Conservation (phyloP, 2,329 filamentous ascomycete genomes). For the Ascochyta koolunga region DNA sequence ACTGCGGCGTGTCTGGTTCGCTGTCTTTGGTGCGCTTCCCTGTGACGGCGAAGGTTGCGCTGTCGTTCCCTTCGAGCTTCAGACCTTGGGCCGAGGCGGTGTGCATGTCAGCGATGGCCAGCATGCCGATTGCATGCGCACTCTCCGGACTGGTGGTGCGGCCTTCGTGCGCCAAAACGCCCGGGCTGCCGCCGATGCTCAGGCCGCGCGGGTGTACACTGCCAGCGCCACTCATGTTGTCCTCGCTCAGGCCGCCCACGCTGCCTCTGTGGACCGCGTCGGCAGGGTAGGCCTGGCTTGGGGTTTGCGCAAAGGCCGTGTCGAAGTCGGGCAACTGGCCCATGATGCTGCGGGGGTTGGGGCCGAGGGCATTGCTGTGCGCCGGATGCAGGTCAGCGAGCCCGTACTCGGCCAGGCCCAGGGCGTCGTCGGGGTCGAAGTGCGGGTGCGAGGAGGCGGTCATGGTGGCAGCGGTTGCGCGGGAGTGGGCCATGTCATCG, state of each 20-base stretch:
- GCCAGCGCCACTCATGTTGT: conserved; percentile 33
- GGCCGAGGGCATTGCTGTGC: conserved; percentile 5
- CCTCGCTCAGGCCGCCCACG: conserved; percentile 41
- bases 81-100: conserved; percentile 34
- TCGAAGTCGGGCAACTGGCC: conserved; percentile 41
- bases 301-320: conserved; percentile 35
- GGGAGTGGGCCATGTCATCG: conserved; percentile 36
- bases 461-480: conserved; percentile 37
- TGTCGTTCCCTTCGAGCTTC: conserved; percentile 38
- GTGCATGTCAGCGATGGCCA: conserved; percentile 39
- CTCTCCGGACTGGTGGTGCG: conserved; percentile 47
- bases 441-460: conserved; percentile 34
- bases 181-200: conserved; percentile 42
- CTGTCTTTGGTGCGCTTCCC: conserved; percentile 40
- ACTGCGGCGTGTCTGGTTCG: conserved; percentile 49
- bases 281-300: conserved; percentile 23
- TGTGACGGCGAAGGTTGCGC: conserved; percentile 29
- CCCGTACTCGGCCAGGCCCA: conserved; percentile 45
- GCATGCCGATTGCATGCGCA: conserved; percentile 36
- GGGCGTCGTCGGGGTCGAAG: conserved; percentile 42
- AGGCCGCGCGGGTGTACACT: conserved; percentile 38
- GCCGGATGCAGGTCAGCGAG: conserved; percentile 39
- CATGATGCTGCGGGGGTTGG: conserved; percentile 35
- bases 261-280: conserved; percentile 37
- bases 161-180: conserved; percentile 35